Evolutionary conservation across 2,329 filamentous ascomycete species (phyloP), one percentile per base, ranked within the genome.

Genomic region (Ophiostoma ips): DNA sequence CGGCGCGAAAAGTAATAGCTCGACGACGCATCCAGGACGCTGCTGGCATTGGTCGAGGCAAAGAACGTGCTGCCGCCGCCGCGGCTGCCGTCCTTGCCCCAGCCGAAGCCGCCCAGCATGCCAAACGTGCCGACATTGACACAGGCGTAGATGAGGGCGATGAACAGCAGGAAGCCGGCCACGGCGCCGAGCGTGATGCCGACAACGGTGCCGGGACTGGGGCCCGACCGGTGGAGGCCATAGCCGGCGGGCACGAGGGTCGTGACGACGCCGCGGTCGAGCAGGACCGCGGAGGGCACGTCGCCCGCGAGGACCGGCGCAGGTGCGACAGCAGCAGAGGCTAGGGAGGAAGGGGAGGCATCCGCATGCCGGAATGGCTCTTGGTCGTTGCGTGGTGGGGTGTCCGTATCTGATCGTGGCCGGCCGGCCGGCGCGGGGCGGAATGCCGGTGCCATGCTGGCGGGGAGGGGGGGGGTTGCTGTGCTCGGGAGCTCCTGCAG

Each of bases 101-200:
- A 12, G 3, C n/a, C 36, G 11, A 31, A 11, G 40, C 47, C 5
- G 46, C 30, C 30, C 12, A 46, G 19, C 1, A 37, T 18, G 53
- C 61, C 62, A 5, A 63, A 28, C 1, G 40, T 36, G 54, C 60
- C 62, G 6, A 62, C 24, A 54, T 62, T 61, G 55, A 64, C 53
- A 55, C 59, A 61, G 36, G 53, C 55, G 55, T 65, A 65, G 43
- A 65, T 18, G 5, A 66, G 57, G 48, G 55, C 62, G n/a, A 66
- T 55, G 1, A 65, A 46, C 9, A 66, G 56, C 24, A 65, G 50
- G 45, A 66, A 66, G 12, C 60, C 64, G 75, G 15, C 79, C 68
- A 58, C 68, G 21, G 66, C 64, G 38, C 64, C 64, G 19, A 66
- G 59, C 7, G 58, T 60, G 55, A 73, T 63, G 61, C 62, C 61